Evolutionary conservation across 192 early-diverging fungal genomes (phyloP).

Genomic region (Entomortierella chlamydospora): DNA sequence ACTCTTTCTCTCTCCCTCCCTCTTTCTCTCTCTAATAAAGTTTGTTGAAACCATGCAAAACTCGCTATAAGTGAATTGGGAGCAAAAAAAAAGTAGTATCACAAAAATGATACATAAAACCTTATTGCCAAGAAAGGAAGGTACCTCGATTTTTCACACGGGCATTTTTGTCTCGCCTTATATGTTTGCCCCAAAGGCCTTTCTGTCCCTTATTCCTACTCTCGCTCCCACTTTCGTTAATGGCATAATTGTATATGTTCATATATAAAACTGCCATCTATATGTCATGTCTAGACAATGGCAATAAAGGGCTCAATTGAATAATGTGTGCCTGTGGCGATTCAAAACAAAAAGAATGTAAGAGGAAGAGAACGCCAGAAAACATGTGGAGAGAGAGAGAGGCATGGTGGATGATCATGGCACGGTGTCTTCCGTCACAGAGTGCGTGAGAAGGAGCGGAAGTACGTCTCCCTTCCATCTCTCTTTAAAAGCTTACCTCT

Average conservation of each 20-base stretch:
- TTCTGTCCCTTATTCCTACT: too few species aligned
- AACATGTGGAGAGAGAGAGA: neutral
- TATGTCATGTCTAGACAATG: too few species aligned
- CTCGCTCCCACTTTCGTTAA: too few species aligned
- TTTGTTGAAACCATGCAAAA: too few species aligned
- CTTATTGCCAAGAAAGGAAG: constrained; percentile 28
- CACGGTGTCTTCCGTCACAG: constrained; percentile 6
- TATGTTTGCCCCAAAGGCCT: neutral
- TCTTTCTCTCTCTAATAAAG: too few species aligned
- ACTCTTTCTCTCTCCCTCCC: too few species aligned
- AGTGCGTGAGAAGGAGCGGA: neutral
- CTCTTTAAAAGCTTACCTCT: constrained; percentile 16
- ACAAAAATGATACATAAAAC: neutral
- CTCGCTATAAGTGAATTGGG: too few species aligned
- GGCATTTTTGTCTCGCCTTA: neutral
- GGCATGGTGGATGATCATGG: neutral
- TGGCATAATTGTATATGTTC: too few species aligned
- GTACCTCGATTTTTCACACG: constrained; percentile 35
- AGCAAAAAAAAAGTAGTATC: neutral
- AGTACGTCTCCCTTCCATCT: neutral
- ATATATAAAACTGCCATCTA: too few species aligned
- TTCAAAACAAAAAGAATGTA: too few species aligned
- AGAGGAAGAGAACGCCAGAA: neutral
- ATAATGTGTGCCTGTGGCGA: too few species aligned
- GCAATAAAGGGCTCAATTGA: too few species aligned